These are phyloP conservation scores for Cotoneaster glaucophyllus DNA, from an alignment of 306 rosid species.

Conservation along the genomic window DNA sequence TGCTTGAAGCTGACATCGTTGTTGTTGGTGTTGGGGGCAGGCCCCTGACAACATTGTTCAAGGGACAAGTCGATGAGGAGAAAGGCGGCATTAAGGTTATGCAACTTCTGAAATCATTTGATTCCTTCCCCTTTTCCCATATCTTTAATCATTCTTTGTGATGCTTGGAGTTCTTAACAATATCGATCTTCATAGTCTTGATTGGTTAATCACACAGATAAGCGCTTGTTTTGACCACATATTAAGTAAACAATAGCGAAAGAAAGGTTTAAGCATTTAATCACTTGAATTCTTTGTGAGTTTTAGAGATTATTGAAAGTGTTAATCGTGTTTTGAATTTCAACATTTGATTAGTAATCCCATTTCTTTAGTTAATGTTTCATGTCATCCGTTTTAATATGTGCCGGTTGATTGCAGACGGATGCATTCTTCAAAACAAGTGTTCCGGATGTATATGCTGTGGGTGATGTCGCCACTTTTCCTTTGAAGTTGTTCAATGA, in stretches of 20 bases:
- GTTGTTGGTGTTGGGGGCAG: conserved; percentile 95
- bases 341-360: not conserved
- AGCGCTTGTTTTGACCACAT: not conserved
- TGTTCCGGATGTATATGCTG: conserved; percentile 83
- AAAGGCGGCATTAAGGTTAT: conserved; percentile 92
- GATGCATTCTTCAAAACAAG: conserved; percentile 79
- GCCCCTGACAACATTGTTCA: conserved; percentile 68
- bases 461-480: conserved; percentile 95
- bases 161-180: not conserved
- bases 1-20: conserved; percentile 88
- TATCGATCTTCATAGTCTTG: not conserved
- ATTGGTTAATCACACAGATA: not conserved
- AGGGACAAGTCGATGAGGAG: conserved; percentile 94
- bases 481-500: conserved; percentile 82
- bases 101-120: not conserved
- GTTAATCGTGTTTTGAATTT: not conserved
- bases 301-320: not conserved
- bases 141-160: not conserved
- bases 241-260: too few relatives aligned
- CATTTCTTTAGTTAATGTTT: not conserved
- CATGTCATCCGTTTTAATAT: not conserved
- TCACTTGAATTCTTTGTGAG: not conserved
- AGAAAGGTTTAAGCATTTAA: too few relatives aligned
- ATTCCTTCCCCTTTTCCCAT: not conserved
- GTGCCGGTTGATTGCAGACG: conserved; percentile 48